These are phyloP conservation scores for Biancaea sappan DNA, from an alignment of 306 rosid species.

Conservation along the genomic window DNA sequence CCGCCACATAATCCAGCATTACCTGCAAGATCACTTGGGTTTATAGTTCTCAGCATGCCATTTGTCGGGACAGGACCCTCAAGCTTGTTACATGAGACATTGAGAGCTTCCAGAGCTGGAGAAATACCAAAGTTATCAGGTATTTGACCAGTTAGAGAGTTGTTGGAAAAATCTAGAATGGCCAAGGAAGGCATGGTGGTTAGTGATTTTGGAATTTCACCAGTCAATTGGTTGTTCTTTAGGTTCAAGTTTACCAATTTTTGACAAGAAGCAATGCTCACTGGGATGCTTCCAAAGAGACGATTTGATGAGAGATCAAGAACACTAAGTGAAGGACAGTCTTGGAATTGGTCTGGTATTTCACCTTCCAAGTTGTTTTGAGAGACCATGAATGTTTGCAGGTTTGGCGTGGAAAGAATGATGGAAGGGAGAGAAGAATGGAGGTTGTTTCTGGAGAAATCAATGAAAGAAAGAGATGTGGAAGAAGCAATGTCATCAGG, in stretches of 20 bases:
- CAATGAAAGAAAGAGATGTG: slow-evolving; percentile 89
- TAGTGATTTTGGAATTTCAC: slow-evolving; percentile 75
- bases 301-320: slow-evolving; percentile 85
- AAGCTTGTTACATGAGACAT: slow-evolving; percentile 80
- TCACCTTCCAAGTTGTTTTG: slow-evolving; percentile 70
- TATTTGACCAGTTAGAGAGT: slow-evolving; percentile 83
- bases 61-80: slow-evolving; percentile 82
- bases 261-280: slow-evolving; percentile 87
- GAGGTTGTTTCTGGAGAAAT: slow-evolving; percentile 70
- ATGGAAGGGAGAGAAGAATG: slow-evolving; percentile 86
- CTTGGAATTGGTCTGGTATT: slow-evolving; percentile 88
- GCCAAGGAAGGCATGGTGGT: slow-evolving; percentile 83
- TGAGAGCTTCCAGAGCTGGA: slow-evolving; percentile 86
- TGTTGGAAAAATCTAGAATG: slow-evolving; percentile 87
- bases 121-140: slow-evolving; percentile 84
- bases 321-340: slow-evolving; percentile 77
- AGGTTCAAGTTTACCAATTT: slow-evolving; percentile 80
- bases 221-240: slow-evolving; percentile 70
- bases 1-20: slow-evolving; percentile 81
- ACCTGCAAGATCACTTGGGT: slow-evolving; percentile 75
- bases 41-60: slow-evolving; percentile 79
- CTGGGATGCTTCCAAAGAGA: slow-evolving; percentile 75
- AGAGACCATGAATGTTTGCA: slow-evolving; percentile 77
- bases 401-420: slow-evolving; percentile 73
- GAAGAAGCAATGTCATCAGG: slow-evolving; percentile 82